A percentile compares a stretch with the other conserved stretches of the same genome.
Evolutionary conservation across 768 basidiomycete genomes (phyloP).

Genomic region (Gloeostereum incarnatum): DNA sequence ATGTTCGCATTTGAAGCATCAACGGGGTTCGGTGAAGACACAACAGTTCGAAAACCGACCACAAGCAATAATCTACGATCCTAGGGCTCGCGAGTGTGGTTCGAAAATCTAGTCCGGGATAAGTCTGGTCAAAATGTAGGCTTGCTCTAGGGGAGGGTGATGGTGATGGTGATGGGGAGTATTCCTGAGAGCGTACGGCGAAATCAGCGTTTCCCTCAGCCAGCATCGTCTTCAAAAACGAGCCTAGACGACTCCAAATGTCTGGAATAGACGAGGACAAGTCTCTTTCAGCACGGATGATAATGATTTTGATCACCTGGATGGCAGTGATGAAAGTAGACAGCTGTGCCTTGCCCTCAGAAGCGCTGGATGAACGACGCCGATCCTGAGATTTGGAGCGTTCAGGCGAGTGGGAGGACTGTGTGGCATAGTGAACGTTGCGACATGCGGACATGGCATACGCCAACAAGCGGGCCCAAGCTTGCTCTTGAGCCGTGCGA

Average conservation of each 20-base stretch:
- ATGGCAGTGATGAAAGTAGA: constrained; percentile 40
- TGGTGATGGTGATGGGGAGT: constrained; percentile 43
- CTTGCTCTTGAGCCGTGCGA: constrained; percentile 31
- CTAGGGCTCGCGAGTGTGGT: constrained; percentile 35
- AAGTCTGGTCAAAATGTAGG: constrained; percentile 25
- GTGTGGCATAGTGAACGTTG: constrained; percentile 15
- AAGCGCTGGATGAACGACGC: constrained; percentile 12
- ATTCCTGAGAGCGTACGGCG: constrained; percentile 30
- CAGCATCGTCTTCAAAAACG: constrained; percentile 40
- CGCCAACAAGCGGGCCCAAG: constrained; percentile 56
- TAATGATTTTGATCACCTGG: constrained; percentile 59
- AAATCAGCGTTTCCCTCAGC: constrained; percentile 57
- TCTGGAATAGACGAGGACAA: constrained; percentile 44
- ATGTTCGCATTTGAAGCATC: constrained; percentile 53
- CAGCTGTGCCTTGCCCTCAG: constrained; percentile 16
- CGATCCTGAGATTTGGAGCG: constrained; percentile 37
- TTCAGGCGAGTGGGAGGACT: constrained; percentile 18
- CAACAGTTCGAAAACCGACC: constrained; percentile 63
- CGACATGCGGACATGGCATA: constrained; percentile 50
- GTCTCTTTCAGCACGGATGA: constrained; percentile 54
- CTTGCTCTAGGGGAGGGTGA: constrained; percentile 40
- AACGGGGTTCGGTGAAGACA: constrained; percentile 57
- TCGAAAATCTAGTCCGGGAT: constrained; percentile 13
- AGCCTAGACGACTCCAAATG: constrained; percentile 55
- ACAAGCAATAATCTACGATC: constrained; percentile 60